Evolutionary conservation across 2,329 filamentous ascomycete genomes (phyloP).

Genomic region (Fusarium sororula): DNA sequence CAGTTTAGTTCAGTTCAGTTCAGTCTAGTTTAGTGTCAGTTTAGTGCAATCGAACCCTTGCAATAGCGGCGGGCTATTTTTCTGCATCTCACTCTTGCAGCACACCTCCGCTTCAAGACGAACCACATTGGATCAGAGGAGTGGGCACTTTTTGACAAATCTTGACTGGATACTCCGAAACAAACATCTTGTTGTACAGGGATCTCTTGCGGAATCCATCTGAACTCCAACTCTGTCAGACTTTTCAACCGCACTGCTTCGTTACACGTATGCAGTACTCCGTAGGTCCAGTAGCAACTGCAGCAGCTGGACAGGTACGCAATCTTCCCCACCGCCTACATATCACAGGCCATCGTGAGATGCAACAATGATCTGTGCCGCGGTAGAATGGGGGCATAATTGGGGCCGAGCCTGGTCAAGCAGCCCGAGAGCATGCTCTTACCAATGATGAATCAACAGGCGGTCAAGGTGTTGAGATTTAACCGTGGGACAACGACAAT

Average conservation of each 20-base stretch:
- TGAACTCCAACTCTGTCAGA: constrained; percentile 19
- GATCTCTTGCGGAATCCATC: constrained; percentile 25
- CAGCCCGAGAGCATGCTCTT: constrained; percentile 14
- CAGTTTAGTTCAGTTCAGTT: neutral
- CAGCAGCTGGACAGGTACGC: neutral
- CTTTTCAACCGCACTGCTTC: constrained; percentile 1
- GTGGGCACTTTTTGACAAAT: constrained; percentile 3
- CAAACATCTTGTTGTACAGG: constrained; percentile 6
- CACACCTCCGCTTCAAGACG: constrained; percentile 12
- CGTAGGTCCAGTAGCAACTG: neutral
- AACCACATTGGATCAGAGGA: constrained; percentile 7
- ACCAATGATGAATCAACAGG: constrained; percentile 30
- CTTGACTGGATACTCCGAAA: constrained; percentile 5
- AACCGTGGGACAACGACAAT: neutral
- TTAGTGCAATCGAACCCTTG: constrained; percentile 2
- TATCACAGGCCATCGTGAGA: constrained; percentile 37
- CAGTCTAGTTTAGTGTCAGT: neutral
- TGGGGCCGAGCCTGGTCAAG: constrained; percentile 27
- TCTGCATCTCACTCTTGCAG: constrained; percentile 36
- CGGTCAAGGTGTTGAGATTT: constrained; percentile 34
- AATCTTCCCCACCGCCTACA: constrained; percentile 31
- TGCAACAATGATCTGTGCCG: constrained; percentile 40
- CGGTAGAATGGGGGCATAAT: constrained; percentile 28
- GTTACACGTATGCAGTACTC: neutral
- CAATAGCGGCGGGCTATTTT: constrained; percentile 12